Base-by-base conservation (phyloP, 805 yeast genomes). In the Yueomyces sp. region DNA sequence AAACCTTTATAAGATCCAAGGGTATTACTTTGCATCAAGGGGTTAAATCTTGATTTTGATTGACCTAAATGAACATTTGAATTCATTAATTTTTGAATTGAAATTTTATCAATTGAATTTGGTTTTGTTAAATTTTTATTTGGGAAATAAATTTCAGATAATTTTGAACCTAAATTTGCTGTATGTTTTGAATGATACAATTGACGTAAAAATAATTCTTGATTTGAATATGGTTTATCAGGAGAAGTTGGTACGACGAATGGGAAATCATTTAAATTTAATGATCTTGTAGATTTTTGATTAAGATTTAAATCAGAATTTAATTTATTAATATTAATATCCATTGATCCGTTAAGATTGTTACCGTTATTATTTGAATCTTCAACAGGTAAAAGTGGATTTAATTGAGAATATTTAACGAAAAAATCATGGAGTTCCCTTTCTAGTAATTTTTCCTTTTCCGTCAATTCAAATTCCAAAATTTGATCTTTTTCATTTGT, bases 41-140 rank as follows among this genome's bases (percentile, higher is more conserved):
- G 78, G 52, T 94, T 77, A 76, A 80, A 82, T 48, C 81, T 68
- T 3, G 81, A 69, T 34, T 77, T 81, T n/a, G 95, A 74, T 53
- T 90, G 96, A 30, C 98, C 98, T 52, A 92, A 68, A 62, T 92
- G 98, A 40, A 90, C 90, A 42, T 96, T 96, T 0, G 96, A 85
- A 3, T 96, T 90, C 62, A 90, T 61, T 43, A 92, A 70, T 45
- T 77, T 77, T 31, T 85, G 68, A 36, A 87, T 68, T 2, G 90
- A 72, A 9, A 85, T 59, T 45, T 83, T 76, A 27, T 72, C 63
- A 27, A 77, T 67, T 11, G 68, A 53, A 34, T 73, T 66, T 19
- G 95, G 95, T 28, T 68, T 64, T 39, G 69, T 67, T 31, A 80
- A 67, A 47, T 83, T 83, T 47, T 73, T 69, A 55, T 79, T 78